Conservation (phyloP, 768 basidiomycete genomes). For the Mycena sanguinolenta region DNA sequence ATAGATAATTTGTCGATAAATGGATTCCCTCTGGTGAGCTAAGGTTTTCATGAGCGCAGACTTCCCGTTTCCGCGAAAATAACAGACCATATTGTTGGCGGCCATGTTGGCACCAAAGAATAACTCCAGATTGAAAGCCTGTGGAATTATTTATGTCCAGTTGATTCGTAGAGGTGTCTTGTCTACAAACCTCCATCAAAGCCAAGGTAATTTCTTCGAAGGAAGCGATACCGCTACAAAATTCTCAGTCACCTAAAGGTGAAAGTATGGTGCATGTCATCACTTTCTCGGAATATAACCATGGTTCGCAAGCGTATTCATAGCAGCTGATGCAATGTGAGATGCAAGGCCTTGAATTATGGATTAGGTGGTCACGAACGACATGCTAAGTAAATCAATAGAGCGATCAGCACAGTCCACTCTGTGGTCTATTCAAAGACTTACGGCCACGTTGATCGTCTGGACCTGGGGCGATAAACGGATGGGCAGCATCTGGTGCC, state of each 20-base stretch:
- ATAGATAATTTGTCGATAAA: conserved; percentile 34
- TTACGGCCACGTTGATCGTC: conserved; percentile 37
- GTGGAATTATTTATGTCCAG: not conserved
- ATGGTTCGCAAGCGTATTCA: conserved; percentile 37
- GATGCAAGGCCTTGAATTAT: not conserved
- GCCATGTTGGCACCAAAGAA: conserved; percentile 23
- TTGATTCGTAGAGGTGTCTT: not conserved
- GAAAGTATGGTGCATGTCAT: not conserved
- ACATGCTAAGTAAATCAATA: conserved; percentile 21
- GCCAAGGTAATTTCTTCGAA: conserved; percentile 34
- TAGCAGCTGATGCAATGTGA: conserved; percentile 25
- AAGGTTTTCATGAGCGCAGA: not conserved
- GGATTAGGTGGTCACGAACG: conserved; percentile 24
- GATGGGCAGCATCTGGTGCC: conserved; percentile 30
- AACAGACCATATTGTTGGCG: conserved; percentile 31
- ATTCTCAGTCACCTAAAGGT: not conserved
- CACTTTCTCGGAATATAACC: conserved; percentile 35
- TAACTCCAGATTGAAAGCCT: conserved; percentile 35
- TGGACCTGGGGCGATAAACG: conserved; percentile 36
- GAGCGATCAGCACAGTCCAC: not conserved
- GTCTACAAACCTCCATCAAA: conserved; percentile 32
- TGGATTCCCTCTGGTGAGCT: conserved; percentile 35
- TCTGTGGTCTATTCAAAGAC: not conserved
- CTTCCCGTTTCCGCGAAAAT: not conserved
- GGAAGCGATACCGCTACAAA: conserved; percentile 33